These are phyloP conservation scores for Penstemon davidsonii DNA, from an alignment of 257 asterid genomes.

Conservation along the genomic window DNA sequence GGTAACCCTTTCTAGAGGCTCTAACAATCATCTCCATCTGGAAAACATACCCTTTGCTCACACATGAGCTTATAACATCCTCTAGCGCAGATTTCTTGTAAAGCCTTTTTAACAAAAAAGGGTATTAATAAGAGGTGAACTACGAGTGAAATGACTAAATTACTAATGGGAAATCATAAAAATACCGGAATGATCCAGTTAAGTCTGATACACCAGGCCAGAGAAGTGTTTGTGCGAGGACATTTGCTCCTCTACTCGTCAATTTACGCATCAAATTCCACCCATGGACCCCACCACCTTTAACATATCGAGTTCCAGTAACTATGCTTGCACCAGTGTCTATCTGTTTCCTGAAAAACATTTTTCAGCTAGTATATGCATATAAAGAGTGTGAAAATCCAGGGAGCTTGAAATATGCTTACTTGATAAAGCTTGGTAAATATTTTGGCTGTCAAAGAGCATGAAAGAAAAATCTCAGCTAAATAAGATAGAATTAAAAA, in stretches of 20 bases:
- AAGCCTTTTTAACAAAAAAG: slow-evolving; percentile 50
- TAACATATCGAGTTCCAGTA: slow-evolving; percentile 94
- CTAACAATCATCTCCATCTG: slow-evolving; percentile 99
- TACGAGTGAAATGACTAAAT: not conserved
- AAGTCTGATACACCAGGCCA: slow-evolving; percentile 99
- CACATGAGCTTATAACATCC: slow-evolving; percentile 92
- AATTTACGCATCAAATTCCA: slow-evolving; percentile 96
- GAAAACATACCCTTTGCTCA: slow-evolving; percentile 95
- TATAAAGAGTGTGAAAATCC: slow-evolving; percentile 20
- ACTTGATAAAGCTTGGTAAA: slow-evolving; percentile 91
- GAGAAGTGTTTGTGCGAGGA: slow-evolving; percentile 96
- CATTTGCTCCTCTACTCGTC: slow-evolving; percentile 99
- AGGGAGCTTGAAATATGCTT: slow-evolving; percentile 36
- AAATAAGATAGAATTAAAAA: slow-evolving; percentile 6
- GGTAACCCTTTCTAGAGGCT: slow-evolving; percentile 89
- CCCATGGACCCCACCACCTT: slow-evolving; percentile 95
- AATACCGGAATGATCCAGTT: slow-evolving; percentile 97
- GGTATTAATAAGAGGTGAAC: slow-evolving; percentile 13
- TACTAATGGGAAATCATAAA: slow-evolving; percentile 20
- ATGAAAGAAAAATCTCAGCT: slow-evolving; percentile 27
- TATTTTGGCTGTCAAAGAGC: slow-evolving; percentile 74
- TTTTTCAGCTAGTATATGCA: slow-evolving; percentile 22
- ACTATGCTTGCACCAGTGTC: slow-evolving; percentile 94
- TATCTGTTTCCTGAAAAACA: slow-evolving; percentile 70
- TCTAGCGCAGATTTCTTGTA: slow-evolving; percentile 82